Evolutionary conservation across 2,329 filamentous ascomycete species (phyloP).

Genomic region (Biscogniauxia sp.): DNA sequence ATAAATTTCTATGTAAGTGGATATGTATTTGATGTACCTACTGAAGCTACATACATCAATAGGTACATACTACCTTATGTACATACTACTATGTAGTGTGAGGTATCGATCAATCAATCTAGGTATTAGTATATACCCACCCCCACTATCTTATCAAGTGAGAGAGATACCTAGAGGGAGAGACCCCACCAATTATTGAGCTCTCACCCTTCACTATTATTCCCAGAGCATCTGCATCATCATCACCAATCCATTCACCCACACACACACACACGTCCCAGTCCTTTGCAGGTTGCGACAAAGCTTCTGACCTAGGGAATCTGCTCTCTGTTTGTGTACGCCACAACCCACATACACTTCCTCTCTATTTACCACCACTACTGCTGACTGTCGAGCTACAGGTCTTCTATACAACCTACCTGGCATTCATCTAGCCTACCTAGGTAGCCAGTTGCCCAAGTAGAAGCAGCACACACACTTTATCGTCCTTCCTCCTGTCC

Average conservation of each 20-base stretch:
- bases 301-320: not conserved
- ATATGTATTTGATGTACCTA: no score
- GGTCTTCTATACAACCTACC: no score
- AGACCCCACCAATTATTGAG: conserved; percentile 14
- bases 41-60: no score
- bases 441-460: no score
- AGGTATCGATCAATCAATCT: no score
- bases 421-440: no score
- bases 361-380: not conserved
- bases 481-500: not conserved
- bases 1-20: no score
- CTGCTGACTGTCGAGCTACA: no score
- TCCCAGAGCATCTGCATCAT: not conserved
- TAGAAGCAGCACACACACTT: no score
- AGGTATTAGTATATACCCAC: not conserved
- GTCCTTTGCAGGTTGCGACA: conserved; percentile 5
- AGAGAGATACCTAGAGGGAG: not conserved
- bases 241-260: not conserved
- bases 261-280: no score
- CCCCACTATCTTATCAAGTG: conserved; percentile 8
- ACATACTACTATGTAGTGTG: no score
- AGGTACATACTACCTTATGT: no score
- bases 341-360: not conserved
- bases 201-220: conserved; percentile 2
- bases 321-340: not conserved